Conservation (phyloP, 2,329 filamentous ascomycete genomes). For the Chaetomiaceae sp. region DNA sequence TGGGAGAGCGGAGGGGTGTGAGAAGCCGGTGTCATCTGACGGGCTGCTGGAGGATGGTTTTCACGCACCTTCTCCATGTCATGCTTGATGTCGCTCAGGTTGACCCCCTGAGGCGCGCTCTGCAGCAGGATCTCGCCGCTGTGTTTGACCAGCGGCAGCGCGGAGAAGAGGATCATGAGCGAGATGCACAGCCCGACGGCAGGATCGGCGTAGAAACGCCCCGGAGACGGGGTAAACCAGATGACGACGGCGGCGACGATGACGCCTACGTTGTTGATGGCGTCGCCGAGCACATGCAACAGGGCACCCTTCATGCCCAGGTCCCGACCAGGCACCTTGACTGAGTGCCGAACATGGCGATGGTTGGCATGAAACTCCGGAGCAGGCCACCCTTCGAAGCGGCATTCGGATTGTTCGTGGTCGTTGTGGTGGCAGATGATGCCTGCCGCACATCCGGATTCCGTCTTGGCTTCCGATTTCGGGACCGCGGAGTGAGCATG, state of each 20-base stretch:
- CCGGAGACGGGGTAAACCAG: slow-evolving; percentile 54
- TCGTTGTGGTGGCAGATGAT: slow-evolving; percentile 32
- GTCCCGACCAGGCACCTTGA: slow-evolving; percentile 42
- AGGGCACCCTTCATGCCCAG: slow-evolving; percentile 67
- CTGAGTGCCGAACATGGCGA: slow-evolving; percentile 35
- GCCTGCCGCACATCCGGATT: slow-evolving; percentile 14
- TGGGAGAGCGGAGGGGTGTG: neutral
- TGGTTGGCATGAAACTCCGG: slow-evolving; percentile 42
- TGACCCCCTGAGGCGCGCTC: slow-evolving; percentile 55
- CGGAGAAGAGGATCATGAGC: slow-evolving; percentile 63
- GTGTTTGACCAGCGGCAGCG: slow-evolving; percentile 55
- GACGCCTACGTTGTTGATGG: slow-evolving; percentile 70
- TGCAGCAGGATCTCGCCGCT: slow-evolving; percentile 63
- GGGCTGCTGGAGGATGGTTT: no score
- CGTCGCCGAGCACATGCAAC: slow-evolving; percentile 65
- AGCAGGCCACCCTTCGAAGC: neutral
- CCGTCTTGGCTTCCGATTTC: neutral
- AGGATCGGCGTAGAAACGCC: slow-evolving; percentile 66
- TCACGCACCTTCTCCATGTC: slow-evolving; percentile 58
- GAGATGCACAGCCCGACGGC: slow-evolving; percentile 63
- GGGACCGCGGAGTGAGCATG: slow-evolving; percentile 2
- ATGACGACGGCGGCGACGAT: slow-evolving; percentile 64
- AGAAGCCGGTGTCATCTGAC: no score
- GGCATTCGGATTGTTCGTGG: slow-evolving; percentile 15
- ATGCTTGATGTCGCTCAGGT: slow-evolving; percentile 57